phyloP scores from a whole-genome alignment of 1,284 basidiomycete genomes.

The Polyporus tsugae region DNA sequence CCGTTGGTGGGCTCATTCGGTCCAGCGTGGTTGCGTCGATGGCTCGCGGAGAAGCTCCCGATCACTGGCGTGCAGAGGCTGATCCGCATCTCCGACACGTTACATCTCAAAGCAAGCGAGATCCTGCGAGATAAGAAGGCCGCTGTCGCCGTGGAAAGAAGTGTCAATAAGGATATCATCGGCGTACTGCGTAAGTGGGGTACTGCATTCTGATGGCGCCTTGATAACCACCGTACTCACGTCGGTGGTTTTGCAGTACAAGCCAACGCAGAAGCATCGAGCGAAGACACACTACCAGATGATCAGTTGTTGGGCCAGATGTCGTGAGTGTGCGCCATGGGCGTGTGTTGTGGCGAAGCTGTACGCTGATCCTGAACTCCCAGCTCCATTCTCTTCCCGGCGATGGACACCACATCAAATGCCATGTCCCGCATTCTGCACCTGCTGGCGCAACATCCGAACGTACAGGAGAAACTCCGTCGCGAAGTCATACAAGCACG shows the following conservation, averaged over 20 bases:
- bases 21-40: slow-evolving; percentile 47
- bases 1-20: slow-evolving; percentile 46
- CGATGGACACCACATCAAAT: slow-evolving; percentile 39
- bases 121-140: slow-evolving; percentile 50
- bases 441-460: slow-evolving; percentile 24
- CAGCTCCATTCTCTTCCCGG: slow-evolving; percentile 32
- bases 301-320: slow-evolving; percentile 40
- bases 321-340: slow-evolving; percentile 28
- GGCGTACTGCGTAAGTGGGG: slow-evolving; percentile 48
- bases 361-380: background rate
- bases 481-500: slow-evolving; percentile 35
- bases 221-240: background rate
- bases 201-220: background rate
- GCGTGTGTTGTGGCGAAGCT: too few relatives aligned
- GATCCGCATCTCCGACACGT: slow-evolving; percentile 47
- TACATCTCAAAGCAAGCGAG: slow-evolving; percentile 46
- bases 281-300: slow-evolving; percentile 37
- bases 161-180: slow-evolving; percentile 49
- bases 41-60: slow-evolving; percentile 45
- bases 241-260: slow-evolving; percentile 24
- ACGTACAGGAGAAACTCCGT: slow-evolving; percentile 26
- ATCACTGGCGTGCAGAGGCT: slow-evolving; percentile 43
- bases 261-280: slow-evolving; percentile 34
- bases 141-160: slow-evolving; percentile 28
- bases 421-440: slow-evolving; percentile 39